phyloP scores from a whole-genome alignment of 768 basidiomycete genomes.

The Russula vinacea region DNA sequence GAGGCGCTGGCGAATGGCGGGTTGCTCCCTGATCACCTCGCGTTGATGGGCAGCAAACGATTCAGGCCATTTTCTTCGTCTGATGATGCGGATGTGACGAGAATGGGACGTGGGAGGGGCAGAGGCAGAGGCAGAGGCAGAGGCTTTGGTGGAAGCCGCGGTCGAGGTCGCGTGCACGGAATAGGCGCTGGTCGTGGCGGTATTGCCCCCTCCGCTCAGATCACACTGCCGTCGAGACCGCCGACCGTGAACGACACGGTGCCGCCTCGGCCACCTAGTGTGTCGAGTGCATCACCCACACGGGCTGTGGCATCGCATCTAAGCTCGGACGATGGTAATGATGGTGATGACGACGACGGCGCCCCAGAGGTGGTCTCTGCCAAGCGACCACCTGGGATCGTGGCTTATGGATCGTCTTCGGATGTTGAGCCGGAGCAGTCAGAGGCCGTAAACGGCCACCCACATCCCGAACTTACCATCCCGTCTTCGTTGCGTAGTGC shows the following conservation, averaged over 20 bases:
- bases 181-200: background rate
- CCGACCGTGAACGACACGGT: background rate
- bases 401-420: conserved; percentile 20
- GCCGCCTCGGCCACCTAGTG: conserved; percentile 13
- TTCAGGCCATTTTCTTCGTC: conserved; percentile 19
- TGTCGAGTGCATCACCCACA: background rate
- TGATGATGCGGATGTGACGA: conserved; percentile 16
- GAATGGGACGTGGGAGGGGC: conserved; percentile 11
- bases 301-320: background rate
- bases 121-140: conserved; percentile 27
- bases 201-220: background rate
- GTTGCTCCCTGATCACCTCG: conserved; percentile 48
- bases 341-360: conserved; percentile 31
- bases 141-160: conserved; percentile 5
- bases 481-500: background rate
- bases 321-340: conserved; percentile 28
- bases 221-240: background rate
- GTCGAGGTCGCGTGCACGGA: conserved; percentile 30
- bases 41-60: conserved; percentile 45
- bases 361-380: conserved; percentile 61
- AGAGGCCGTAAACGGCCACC: background rate
- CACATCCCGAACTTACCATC: background rate
- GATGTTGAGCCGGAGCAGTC: conserved; percentile 7
- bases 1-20: conserved; percentile 83
- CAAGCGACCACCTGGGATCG: conserved; percentile 38